Evolutionary conservation across 192 early-diverging fungal genomes (phyloP), one percentile per base, ranked within the genome.

Genomic region (Phycomyces blakesleeanus): DNA sequence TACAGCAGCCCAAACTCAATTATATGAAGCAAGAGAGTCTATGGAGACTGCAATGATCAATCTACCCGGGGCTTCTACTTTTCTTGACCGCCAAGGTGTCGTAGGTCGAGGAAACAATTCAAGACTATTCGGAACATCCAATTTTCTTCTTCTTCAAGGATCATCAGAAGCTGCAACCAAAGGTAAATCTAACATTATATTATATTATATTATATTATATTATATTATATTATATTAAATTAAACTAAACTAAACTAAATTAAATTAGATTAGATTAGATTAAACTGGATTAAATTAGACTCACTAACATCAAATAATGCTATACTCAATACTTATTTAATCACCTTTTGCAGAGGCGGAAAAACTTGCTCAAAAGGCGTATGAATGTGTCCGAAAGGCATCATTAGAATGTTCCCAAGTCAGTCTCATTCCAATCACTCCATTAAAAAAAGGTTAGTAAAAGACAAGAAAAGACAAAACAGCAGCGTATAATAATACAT

Each of bases 1-100:
- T 27, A 24, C 41, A 11, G 18, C 51, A 58, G 67, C 69, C 21
- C 69, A 71, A 34, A 14, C 25, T 11, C 61, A 61, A 27, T 24
- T 71, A n/a, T 71, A 71, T 27, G 38, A 66, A 40, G 50, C 69
- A 55, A 59, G 69, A 14, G 63, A 71, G 26, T 29, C 38, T 6
- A 71, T 71, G 51, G 69, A 71, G 56, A 61, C 18, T 9, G 69
- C 69, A 18, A 71, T 71, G 69, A 71, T 56, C 41, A 39, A 63
- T 7, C 39, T 71, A 18, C 69, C 69, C 22, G 69, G 69, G 3
- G 63, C 69, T n/a, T 27, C 63, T 4, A 57, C 57, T 3, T 65
- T 71, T 41, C 26, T 71, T n/a, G 69, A 71, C n/a, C 22, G 63
- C 10, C 69, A 71, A 50, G 69, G 57, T 9, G 24, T 65, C 16